Percentiles rank a stretch among this genome's conserved stretches.
phyloP scores from a whole-genome alignment of 306 rosid species.

The Mucuna pruriens region DNA sequence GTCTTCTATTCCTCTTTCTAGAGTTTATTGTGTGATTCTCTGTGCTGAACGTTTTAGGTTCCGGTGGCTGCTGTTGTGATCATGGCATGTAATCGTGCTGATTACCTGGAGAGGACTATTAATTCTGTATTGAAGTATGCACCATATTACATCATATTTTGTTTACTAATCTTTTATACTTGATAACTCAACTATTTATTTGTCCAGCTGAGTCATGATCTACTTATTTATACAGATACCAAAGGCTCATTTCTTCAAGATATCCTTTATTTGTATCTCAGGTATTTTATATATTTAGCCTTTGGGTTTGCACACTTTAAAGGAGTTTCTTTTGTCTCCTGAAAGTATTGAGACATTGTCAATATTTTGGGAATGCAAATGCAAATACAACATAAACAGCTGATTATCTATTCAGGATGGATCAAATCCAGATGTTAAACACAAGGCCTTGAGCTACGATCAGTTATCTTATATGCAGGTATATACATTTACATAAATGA shows the following conservation, averaged over 20 bases:
- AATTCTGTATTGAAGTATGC: constrained; percentile 80
- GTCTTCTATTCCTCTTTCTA: constrained; percentile 35
- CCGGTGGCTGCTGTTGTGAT: constrained; percentile 98
- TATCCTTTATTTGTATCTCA: constrained; percentile 94
- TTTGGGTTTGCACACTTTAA: constrained; percentile 35
- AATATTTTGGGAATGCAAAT: constrained; percentile 37
- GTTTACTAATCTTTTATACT: constrained; percentile 14
- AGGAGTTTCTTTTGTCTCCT: constrained; percentile 30
- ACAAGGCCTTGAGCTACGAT: constrained; percentile 80
- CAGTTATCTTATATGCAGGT: constrained; percentile 92
- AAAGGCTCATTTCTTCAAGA: constrained; percentile 71
- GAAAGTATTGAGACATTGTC: constrained; percentile 13
- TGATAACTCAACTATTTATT: constrained; percentile 32
- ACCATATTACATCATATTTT: constrained; percentile 8
- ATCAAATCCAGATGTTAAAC: constrained; percentile 69
- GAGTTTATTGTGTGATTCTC: constrained; percentile 39
- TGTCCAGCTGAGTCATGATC: constrained; percentile 38
- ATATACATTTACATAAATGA: constrained; percentile 8
- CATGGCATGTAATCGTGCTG: constrained; percentile 99
- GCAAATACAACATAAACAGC: constrained; percentile 26
- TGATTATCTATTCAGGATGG: constrained; percentile 74
- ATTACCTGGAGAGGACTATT: constrained; percentile 88
- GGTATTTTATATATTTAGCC: constrained; percentile 54
- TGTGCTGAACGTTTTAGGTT: constrained; percentile 58
- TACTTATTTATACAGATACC: constrained; percentile 64